phyloP scores from a whole-genome alignment of 2,329 filamentous ascomycete species.

The Nannizzia gypsea region DNA sequence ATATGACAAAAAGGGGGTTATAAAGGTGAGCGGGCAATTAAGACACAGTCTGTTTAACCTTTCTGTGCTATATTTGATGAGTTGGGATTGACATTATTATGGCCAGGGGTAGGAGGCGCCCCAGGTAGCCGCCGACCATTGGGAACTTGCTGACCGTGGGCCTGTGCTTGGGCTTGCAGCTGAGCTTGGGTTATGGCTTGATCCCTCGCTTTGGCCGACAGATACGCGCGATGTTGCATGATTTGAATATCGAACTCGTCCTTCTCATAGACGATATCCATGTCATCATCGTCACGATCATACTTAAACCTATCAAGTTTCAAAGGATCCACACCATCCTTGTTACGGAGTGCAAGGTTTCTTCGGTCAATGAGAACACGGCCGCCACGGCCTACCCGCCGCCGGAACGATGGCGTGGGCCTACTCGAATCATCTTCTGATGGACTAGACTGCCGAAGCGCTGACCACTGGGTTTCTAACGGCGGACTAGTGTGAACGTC shows the following conservation, averaged over 20 bases:
- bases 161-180: slow-evolving; percentile 31
- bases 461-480: slow-evolving; percentile 26
- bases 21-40: slow-evolving; percentile 6
- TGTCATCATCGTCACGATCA: slow-evolving; percentile 63
- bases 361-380: slow-evolving; percentile 81
- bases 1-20: neutral
- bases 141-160: slow-evolving; percentile 20
- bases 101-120: slow-evolving; percentile 13
- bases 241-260: slow-evolving; percentile 54
- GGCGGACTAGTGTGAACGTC: slow-evolving; percentile 27
- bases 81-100: slow-evolving; percentile 5
- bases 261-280: slow-evolving; percentile 59
- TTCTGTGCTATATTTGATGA: slow-evolving; percentile 14
- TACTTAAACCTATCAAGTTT: slow-evolving; percentile 69
- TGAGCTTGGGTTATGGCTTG: slow-evolving; percentile 33
- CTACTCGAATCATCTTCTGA: slow-evolving; percentile 33
- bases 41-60: slow-evolving; percentile 14
- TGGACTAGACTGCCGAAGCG: slow-evolving; percentile 29
- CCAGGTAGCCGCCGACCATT: slow-evolving; percentile 27
- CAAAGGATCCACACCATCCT: slow-evolving; percentile 36
- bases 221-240: slow-evolving; percentile 45
- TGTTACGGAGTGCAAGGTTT: slow-evolving; percentile 46
- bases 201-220: slow-evolving; percentile 32
- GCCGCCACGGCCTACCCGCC: slow-evolving; percentile 72
- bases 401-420: slow-evolving; percentile 57